Conservation (phyloP, 495 filamentous ascomycete species). For the Lepraria neglecta region DNA sequence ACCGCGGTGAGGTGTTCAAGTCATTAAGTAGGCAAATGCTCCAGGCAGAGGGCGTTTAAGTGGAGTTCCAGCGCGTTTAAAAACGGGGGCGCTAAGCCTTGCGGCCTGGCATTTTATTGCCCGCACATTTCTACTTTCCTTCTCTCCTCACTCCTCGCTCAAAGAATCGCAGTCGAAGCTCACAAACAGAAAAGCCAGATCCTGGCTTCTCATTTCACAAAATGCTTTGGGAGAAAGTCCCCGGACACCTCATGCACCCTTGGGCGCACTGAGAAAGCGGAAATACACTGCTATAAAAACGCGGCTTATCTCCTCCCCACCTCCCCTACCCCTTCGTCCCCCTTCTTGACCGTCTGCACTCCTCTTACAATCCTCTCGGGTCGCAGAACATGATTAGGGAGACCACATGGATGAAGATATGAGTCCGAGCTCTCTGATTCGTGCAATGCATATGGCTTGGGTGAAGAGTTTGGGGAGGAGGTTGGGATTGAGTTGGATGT, state of each 20-base stretch:
- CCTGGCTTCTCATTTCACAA: constrained; percentile 34
- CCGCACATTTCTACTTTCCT: background rate
- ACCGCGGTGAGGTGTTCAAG: background rate
- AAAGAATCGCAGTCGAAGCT: constrained; percentile 99
- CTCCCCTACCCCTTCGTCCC: constrained; percentile 42
- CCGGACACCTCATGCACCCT: constrained; percentile 68
- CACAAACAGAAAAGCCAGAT: constrained; percentile 68
- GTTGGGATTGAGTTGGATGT: constrained; percentile 37
- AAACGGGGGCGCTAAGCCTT: constrained; percentile 7
- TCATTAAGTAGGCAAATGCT: too few species aligned
- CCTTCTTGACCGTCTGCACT: constrained; percentile 38
- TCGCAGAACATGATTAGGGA: constrained; percentile 32
- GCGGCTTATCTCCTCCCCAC: constrained; percentile 52
- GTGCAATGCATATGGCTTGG: constrained; percentile 28
- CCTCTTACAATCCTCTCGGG: constrained; percentile 26
- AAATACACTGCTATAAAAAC: constrained; percentile 99
- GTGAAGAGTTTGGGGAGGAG: constrained; percentile 35
- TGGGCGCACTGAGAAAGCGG: constrained; percentile 55
- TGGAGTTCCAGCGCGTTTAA: constrained; percentile 8
- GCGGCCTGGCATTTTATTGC: background rate
- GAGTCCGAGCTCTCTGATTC: constrained; percentile 59
- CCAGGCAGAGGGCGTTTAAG: background rate
- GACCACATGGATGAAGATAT: constrained; percentile 74
- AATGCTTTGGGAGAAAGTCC: constrained; percentile 99
- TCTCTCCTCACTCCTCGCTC: constrained; percentile 68